Base-by-base conservation (phyloP, 75 land plant genomes). In the Larix kaempferi region DNA sequence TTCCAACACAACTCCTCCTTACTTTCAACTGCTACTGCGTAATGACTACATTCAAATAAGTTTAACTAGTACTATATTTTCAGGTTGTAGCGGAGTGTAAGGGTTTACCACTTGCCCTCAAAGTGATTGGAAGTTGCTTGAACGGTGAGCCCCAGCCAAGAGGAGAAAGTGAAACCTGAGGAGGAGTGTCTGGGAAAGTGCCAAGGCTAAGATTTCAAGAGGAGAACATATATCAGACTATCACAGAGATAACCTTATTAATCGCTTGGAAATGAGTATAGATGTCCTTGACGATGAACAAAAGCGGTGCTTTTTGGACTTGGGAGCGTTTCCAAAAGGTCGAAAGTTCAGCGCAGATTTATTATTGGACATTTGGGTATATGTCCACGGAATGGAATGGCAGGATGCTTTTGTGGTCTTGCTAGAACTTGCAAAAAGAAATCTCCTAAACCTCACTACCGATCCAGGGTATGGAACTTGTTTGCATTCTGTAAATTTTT, bases 51-150 rank as follows among this genome's bases (percentile, higher is more conserved):
- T n/a, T n/a, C n/a, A n/a, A n/a, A n/a, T n/a, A n/a, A n/a, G n/a
- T n/a, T n/a, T n/a, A n/a, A n/a, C n/a, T 6, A 0, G 52, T 44
- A 44, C 52, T 44, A 44, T 0, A 7, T 7, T 7, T 44, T 8
- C 26, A 73, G 92, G 77, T 91, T 57, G 88, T 86, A 54, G 59
- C 39, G 26, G 88, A 88, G 57, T 88, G 92, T 55, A 84, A 82
- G 79, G 90, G 92, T 13, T 84, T 88, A 19, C 92, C 92, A 0
- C 52, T 91, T 71, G 90, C 90, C 61, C 83, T 91, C 8, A 88
- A 91, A 73, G 92, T 91, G 56, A 86, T 88, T 35, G 92, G 88
- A 56, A 82, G 88, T 59, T 91, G 86, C 5, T 57, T 91, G 14
- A 57, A 77, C 8, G 83, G 71, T 8, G 83, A 81, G 57, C 81